Conservation (phyloP, 768 basidiomycete genomes). For the Auricularia cornea region DNA sequence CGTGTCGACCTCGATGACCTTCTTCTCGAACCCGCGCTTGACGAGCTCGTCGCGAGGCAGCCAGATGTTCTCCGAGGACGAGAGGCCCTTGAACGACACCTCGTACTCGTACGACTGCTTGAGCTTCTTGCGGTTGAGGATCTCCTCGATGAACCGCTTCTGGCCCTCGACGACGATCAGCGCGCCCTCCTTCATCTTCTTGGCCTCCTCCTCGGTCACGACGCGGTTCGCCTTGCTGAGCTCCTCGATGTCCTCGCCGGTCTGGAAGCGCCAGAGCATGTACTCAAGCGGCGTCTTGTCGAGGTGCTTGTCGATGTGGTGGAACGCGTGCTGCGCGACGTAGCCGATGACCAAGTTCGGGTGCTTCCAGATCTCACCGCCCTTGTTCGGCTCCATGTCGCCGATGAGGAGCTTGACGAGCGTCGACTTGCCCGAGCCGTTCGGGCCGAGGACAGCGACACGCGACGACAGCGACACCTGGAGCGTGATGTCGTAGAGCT, state of each 20-base stretch:
- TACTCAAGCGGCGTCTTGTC: conserved; percentile 99
- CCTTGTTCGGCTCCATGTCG: conserved; percentile 93
- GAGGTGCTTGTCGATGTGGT: conserved; percentile 96
- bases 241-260: conserved; percentile 97
- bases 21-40: conserved; percentile 99
- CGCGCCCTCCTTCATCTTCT: conserved; percentile 97
- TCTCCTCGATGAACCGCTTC: conserved; percentile 93
- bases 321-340: conserved; percentile 99
- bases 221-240: conserved; percentile 84
- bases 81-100: conserved; percentile 89
- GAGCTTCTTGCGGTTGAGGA: conserved; percentile 86
- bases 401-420: conserved; percentile 95
- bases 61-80: conserved; percentile 98
- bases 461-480: conserved; percentile 97
- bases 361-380: conserved; percentile 98
- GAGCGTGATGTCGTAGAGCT: conserved; percentile 88
- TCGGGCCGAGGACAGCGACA: conserved; percentile 96
- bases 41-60: conserved; percentile 91
- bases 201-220: conserved; percentile 76
- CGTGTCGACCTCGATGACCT: conserved; percentile 94
- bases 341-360: conserved; percentile 99
- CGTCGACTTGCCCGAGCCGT: conserved; percentile 98
- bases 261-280: conserved; percentile 99
- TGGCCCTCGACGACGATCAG: conserved; percentile 82
- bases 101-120: conserved; percentile 99